Base-by-base conservation (phyloP, 192 early-diverging fungal genomes). In the Obelidium mucronatum region DNA sequence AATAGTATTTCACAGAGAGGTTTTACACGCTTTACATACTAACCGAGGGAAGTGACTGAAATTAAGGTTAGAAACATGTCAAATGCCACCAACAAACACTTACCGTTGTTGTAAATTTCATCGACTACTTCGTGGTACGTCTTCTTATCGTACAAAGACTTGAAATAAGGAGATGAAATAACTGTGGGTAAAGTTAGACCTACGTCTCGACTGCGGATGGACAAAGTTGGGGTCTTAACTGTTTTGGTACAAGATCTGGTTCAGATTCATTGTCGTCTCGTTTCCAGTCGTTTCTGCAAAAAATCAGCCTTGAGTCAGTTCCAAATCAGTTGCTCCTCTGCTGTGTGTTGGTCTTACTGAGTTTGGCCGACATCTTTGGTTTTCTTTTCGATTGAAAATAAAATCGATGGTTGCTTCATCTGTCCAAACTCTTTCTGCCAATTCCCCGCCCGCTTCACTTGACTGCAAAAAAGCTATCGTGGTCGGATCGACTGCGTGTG, bases 201-300 rank as follows among this genome's bases (percentile, higher is more conserved):
- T n/a, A n/a, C n/a, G n/a, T n/a, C n/a, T n/a, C n/a, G n/a, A n/a
- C n/a, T n/a, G n/a, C n/a, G n/a, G n/a, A n/a, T n/a, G n/a, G n/a
- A n/a, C n/a, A n/a, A n/a, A n/a, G n/a, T n/a, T n/a, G n/a, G n/a
- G n/a, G n/a, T 15, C 44, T 48, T 0, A 48, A 78, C 68, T 71
- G 61, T 85, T 85, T 48, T 78, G 76, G 58, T 82, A 85, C 35
- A 82, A 58, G 28, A 82, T 73, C 31, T 80, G 85, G 79, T 93
- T 93, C 76, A 95, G 74, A 80, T 95, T 95, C 94, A 95, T 95
- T 19, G 92, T 93, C 52, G 76, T 80, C 59, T 86, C 90, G 78
- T 91, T 95, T 30, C 93, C 93, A 74, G 84, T 87, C 5, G 92
- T 93, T 54, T 91, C 70, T 72, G 70, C 13, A n/a, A n/a, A n/a